A percentile compares a stretch with the other conserved stretches of the same genome.
These are phyloP conservation scores for Mycocentrospora acerina DNA, from an alignment of 2,329 filamentous ascomycete species.

Conservation along the genomic window DNA sequence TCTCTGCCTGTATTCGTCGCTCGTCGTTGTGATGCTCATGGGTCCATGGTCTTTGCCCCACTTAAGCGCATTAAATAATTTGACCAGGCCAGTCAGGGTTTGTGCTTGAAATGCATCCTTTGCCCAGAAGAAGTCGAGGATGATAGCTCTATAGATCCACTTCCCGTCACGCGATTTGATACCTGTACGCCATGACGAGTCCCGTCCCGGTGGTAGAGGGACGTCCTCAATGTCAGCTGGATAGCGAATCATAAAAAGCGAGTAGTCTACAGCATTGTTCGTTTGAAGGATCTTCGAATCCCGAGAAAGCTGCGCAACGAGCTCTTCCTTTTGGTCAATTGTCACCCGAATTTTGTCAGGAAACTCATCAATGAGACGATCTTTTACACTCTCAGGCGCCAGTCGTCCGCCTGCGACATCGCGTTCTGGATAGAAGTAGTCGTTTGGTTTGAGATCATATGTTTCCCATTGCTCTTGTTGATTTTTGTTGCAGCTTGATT, in stretches of 20 bases:
- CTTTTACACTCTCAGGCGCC: conserved; percentile 65
- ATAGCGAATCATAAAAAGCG: conserved; percentile 67
- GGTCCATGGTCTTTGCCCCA: conserved; percentile 62
- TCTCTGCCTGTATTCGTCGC: conserved; percentile 64
- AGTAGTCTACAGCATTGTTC: conserved; percentile 72
- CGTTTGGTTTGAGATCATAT: conserved; percentile 72
- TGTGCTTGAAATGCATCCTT: conserved; percentile 69
- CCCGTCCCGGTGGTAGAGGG: conserved; percentile 35
- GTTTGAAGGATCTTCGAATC: conserved; percentile 66
- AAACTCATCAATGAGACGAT: conserved; percentile 67
- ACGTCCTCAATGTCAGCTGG: conserved; percentile 43
- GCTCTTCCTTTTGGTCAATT: conserved; percentile 55
- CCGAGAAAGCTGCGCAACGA: conserved; percentile 57
- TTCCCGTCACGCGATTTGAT: conserved; percentile 62
- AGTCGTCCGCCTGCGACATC: conserved; percentile 67
- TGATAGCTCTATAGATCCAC: conserved; percentile 66
- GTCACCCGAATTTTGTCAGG: conserved; percentile 64
- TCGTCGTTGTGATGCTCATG: conserved; percentile 74
- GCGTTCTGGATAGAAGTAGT: conserved; percentile 75
- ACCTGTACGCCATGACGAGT: conserved; percentile 61
- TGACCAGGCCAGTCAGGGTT: conserved; percentile 66
- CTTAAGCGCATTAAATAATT: conserved; percentile 58
- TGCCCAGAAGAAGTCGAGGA: conserved; percentile 79
- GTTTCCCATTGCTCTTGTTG: conserved; percentile 62
- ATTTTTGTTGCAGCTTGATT: conserved; percentile 45